Conservation (phyloP, 164 flowering plant species). For the Platanus orientalis region DNA sequence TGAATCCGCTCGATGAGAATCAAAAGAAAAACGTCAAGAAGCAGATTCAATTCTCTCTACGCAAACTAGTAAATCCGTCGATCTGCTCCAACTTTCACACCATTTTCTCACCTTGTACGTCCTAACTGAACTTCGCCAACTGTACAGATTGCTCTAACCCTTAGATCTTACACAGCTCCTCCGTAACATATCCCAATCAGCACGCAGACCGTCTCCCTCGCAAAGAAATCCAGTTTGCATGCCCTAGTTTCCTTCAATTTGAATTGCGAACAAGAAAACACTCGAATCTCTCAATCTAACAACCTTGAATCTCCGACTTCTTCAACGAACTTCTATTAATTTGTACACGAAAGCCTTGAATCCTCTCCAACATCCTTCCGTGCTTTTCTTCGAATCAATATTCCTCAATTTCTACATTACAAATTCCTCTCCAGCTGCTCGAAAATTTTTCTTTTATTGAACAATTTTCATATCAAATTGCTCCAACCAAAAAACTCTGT, state of each 20-base stretch:
- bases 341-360: not conserved
- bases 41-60: not conserved
- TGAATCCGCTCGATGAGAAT: not conserved
- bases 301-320: not conserved
- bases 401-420: too few relatives aligned
- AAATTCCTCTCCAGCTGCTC: too few relatives aligned
- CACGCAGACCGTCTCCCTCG: not conserved
- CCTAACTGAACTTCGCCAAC: not conserved
- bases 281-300: not conserved
- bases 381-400: too few relatives aligned
- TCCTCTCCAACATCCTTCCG: not conserved
- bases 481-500: too few relatives aligned
- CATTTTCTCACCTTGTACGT: not conserved
- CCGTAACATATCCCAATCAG: not conserved
- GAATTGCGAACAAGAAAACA: not conserved
- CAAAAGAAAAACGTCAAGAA: not conserved
- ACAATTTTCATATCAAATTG: too few relatives aligned
- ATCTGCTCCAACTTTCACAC: not conserved
- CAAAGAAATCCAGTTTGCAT: not conserved
- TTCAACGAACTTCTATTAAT: not conserved
- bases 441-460: too few relatives aligned
- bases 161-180: not conserved
- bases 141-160: not conserved
- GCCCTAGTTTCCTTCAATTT: not conserved
- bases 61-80: not conserved